phyloP scores from a whole-genome alignment of 2,329 filamentous ascomycete genomes.

The Colletotrichum zoysiae region DNA sequence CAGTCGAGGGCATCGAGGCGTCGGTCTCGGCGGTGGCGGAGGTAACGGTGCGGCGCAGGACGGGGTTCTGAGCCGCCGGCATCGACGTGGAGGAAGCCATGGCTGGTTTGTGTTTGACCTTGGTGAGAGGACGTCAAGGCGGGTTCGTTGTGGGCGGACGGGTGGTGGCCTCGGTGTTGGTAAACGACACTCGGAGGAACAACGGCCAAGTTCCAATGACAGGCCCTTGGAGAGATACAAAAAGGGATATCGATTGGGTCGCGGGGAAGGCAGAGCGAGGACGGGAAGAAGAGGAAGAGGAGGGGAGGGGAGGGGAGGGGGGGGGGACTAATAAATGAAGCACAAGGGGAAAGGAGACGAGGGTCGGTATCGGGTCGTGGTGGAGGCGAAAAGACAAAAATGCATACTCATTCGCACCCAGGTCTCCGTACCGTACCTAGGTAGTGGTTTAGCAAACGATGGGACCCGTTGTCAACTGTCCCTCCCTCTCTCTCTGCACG shows the following conservation, averaged over 20 bases:
- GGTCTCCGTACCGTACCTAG: no score
- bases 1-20: slow-evolving; percentile 66
- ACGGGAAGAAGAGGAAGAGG: slow-evolving; percentile 7
- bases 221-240: slow-evolving; percentile 26
- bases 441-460: slow-evolving; percentile 28
- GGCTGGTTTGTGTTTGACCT: slow-evolving; percentile 34
- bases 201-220: slow-evolving; percentile 37
- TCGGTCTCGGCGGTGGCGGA: slow-evolving; percentile 57
- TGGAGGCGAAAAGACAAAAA: slow-evolving; percentile 34
- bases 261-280: background rate
- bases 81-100: slow-evolving; percentile 64
- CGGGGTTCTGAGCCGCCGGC: slow-evolving; percentile 57
- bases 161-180: slow-evolving; percentile 17
- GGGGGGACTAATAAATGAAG: slow-evolving; percentile 38
- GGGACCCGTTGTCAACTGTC: slow-evolving; percentile 30
- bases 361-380: slow-evolving; percentile 29
- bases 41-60: slow-evolving; percentile 62
- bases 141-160: background rate
- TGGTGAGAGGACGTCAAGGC: slow-evolving; percentile 9
- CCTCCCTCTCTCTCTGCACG: background rate
- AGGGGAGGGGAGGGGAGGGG: background rate
- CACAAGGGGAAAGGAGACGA: slow-evolving; percentile 16
- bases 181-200: slow-evolving; percentile 32
- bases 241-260: slow-evolving; percentile 29
- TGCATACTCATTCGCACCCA: background rate